Percentiles rank a stretch among this genome's conserved stretches.
Evolutionary conservation across 129 eudicot species (phyloP).

Genomic region (Kitagawia praeruptora): DNA sequence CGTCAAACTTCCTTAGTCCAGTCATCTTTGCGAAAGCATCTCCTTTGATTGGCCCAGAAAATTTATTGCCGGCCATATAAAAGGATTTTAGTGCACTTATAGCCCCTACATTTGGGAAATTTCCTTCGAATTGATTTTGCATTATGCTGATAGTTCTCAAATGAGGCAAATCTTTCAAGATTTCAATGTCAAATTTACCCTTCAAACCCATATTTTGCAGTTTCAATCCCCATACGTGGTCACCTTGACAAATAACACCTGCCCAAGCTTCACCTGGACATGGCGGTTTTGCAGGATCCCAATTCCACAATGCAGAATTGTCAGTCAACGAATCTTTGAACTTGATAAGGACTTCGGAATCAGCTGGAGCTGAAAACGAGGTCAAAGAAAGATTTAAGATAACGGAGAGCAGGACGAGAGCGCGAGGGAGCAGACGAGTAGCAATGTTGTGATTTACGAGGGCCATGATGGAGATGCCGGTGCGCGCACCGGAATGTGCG

Average conservation of each 20-base stretch:
- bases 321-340: slow-evolving; percentile 45
- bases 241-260: slow-evolving; percentile 46
- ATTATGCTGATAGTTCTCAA: slow-evolving; percentile 53
- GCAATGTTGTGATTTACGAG: not conserved
- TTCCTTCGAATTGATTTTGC: slow-evolving; percentile 49
- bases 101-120: slow-evolving; percentile 39
- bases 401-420: slow-evolving; percentile 21
- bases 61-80: slow-evolving; percentile 46
- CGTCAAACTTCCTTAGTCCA: slow-evolving; percentile 40
- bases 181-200: slow-evolving; percentile 44
- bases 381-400: not conserved
- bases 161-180: slow-evolving; percentile 27
- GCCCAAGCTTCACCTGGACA: slow-evolving; percentile 56
- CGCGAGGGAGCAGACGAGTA: slow-evolving; percentile 6
- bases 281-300: slow-evolving; percentile 37
- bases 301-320: slow-evolving; percentile 28
- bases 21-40: slow-evolving; percentile 45
- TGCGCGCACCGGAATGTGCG: slow-evolving; percentile 62
- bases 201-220: slow-evolving; percentile 51
- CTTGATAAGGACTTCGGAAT: slow-evolving; percentile 37
- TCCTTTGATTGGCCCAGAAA: slow-evolving; percentile 37
- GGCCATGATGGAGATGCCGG: slow-evolving; percentile 15
- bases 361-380: slow-evolving; percentile 16
- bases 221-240: slow-evolving; percentile 46
- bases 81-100: slow-evolving; percentile 26